Percentiles rank a stretch among this genome's conserved stretches.
These are phyloP conservation scores for Crithidia brevicula DNA, from an alignment of 208 protist genomes.

Conservation along the genomic window DNA sequence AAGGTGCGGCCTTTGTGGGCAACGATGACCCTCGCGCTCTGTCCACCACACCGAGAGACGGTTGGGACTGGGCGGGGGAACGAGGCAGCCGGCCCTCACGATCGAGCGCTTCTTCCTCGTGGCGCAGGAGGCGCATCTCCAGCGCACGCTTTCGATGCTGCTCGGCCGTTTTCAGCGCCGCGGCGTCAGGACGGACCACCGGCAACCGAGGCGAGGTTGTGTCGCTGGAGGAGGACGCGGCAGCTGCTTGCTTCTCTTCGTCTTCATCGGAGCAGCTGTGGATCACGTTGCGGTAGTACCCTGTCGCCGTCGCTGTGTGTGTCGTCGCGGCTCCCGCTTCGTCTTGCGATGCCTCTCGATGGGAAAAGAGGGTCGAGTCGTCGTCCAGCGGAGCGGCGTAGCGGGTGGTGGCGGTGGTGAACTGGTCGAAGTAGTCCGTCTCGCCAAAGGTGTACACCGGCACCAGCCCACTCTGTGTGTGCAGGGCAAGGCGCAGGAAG, in stretches of 20 bases:
- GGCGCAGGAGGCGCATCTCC: slow-evolving; percentile 11
- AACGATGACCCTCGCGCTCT: too few species aligned
- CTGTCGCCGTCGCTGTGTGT: background rate
- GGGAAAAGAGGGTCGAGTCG: slow-evolving; percentile 20
- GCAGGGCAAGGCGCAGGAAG: slow-evolving; percentile 53
- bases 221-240: background rate
- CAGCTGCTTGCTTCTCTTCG: background rate
- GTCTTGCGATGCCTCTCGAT: background rate
- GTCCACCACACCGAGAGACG: too few species aligned
- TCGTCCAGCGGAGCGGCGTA: slow-evolving; percentile 32
- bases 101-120: slow-evolving; percentile 14
- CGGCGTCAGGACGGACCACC: background rate
- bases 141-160: background rate
- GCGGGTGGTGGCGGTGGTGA: slow-evolving; percentile 25
- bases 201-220: background rate
- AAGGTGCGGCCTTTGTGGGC: background rate
- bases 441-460: slow-evolving; percentile 64
- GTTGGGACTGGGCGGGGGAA: background rate
- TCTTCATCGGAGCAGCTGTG: background rate
- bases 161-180: background rate
- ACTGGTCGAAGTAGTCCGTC: slow-evolving; percentile 56
- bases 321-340: background rate
- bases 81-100: background rate
- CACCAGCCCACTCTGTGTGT: slow-evolving; percentile 45
- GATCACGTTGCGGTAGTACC: background rate